A percentile compares a stretch with the other conserved stretches of the same genome.
These are phyloP conservation scores for Pilobolus umbonatus DNA, from an alignment of 192 early-diverging fungal species.

Conservation along the genomic window DNA sequence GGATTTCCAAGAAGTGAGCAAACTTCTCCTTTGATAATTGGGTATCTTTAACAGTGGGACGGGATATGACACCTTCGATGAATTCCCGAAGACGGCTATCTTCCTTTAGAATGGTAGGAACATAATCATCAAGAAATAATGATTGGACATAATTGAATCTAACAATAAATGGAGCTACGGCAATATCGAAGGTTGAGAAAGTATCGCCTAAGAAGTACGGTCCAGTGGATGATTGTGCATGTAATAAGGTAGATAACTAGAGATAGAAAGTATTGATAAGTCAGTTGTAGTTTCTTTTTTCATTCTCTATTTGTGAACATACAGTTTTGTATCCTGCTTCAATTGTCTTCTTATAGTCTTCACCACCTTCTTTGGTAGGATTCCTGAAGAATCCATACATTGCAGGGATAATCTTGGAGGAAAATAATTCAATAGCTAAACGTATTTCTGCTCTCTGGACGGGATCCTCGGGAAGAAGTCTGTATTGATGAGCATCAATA, in stretches of 20 bases:
- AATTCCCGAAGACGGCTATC: not conserved
- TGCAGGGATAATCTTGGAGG: constrained; percentile 19
- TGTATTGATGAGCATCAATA: constrained; percentile 1
- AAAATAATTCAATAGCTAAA: constrained; percentile 42
- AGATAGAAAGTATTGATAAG: not conserved
- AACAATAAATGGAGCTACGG: constrained; percentile 38
- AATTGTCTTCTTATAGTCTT: constrained; percentile 25
- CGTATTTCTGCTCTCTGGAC: constrained; percentile 39
- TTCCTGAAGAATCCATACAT: constrained; percentile 26
- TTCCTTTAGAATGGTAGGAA: not conserved
- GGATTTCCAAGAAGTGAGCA: too few relatives aligned
- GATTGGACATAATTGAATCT: constrained; percentile 18
- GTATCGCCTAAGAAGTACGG: constrained; percentile 43
- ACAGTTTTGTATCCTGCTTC: constrained; percentile 22
- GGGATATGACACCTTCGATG: not conserved
- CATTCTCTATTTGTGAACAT: constrained; percentile 15
- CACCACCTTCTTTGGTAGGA: constrained; percentile 19
- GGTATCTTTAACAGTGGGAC: constrained; percentile 2
- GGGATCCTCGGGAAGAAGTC: constrained; percentile 41
- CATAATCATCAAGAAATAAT: not conserved
- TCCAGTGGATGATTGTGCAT: constrained; percentile 28
- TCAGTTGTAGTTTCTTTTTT: not conserved
- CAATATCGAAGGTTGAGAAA: constrained; percentile 44
- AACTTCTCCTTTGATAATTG: too few relatives aligned
- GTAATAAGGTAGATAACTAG: constrained; percentile 36